These are phyloP conservation scores for Arabidopsis hybrid DNA, from an alignment of 441 rosid genomes.

Conservation along the genomic window DNA sequence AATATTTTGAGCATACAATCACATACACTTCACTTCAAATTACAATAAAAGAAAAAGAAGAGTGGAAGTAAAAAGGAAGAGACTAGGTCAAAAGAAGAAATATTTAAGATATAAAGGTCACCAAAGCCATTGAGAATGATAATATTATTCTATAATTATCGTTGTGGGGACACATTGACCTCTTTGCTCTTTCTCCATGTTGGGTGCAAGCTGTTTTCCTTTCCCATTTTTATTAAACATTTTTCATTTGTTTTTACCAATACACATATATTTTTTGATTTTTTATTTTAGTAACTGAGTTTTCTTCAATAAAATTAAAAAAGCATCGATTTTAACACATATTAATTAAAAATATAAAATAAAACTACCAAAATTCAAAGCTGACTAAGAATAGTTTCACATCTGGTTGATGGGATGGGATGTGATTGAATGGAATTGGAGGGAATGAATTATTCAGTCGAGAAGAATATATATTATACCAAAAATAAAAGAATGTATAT, in stretches of 20 bases:
- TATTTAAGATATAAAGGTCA: conserved; percentile 47
- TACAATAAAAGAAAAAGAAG: conserved; percentile 32
- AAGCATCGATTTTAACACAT: conserved; percentile 25
- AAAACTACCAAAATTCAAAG: conserved; percentile 7
- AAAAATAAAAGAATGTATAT: not conserved
- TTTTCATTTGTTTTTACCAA: conserved; percentile 8
- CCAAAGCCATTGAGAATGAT: conserved; percentile 48
- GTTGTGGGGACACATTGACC: conserved; percentile 61
- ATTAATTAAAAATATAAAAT: not conserved
- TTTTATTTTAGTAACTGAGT: not conserved
- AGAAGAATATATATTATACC: conserved; percentile 2
- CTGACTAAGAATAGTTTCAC: conserved; percentile 27
- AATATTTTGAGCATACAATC: conserved; percentile 26
- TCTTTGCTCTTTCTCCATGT: conserved; percentile 47
- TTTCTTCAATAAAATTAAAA: conserved; percentile 6
- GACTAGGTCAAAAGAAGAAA: conserved; percentile 48
- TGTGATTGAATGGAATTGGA: not conserved
- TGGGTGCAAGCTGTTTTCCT: conserved; percentile 78
- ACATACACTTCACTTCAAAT: not conserved
- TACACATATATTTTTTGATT: not conserved
- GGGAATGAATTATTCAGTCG: conserved; percentile 22
- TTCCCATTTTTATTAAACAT: conserved; percentile 11
- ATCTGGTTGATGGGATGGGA: conserved; percentile 22
- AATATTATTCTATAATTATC: conserved; percentile 70
- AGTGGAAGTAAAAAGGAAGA: conserved; percentile 37